Base-by-base conservation (phyloP, 345 rosid genomes). In the Rhodamnia rubescens region DNA sequence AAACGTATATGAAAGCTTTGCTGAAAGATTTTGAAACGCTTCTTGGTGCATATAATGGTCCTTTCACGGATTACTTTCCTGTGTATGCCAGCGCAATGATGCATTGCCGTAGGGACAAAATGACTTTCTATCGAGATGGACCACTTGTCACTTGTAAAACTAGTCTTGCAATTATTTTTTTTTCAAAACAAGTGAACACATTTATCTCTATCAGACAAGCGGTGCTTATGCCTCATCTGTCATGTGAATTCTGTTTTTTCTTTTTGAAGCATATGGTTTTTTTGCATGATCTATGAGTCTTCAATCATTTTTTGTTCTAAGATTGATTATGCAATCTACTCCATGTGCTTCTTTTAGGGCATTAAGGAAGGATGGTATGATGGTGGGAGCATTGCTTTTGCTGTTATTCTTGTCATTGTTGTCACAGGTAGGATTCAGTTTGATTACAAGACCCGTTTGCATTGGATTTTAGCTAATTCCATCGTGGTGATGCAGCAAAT, bases 341-440 rank as follows among this genome's bases (percentile, higher is more conserved):
- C 80, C 0, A 14, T 9, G 26, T 69, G 80, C 80, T 69, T 83
- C 81, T 84, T 86, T 74, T 85, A 97, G 99, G 99, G 99, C 85
- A 89, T 91, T 42, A 56, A 93, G 89, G 91, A 91, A 91, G 99
- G 99, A 84, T 97, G 99, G 99, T 97, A 95, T 86, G 99, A 97
- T 91, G 99, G 99, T 47, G 96, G 93, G 61, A 97, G 99, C 95
- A 97, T 97, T 85, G 93, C 95, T 86, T 93, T 97, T 89, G 99
- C 99, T 58, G 99, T 97, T 86, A 83, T 94, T 82, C 96, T 97
- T 84, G 99, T 97, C 88, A 93, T 97, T 88, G 90, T 94, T 86
- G 98, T 97, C 87, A 97, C 99, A 91, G 99, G 99, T 97, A 86
- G 83, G 81, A 75, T 84, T 53, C 57, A 27, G 1, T 87, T 53